Evolutionary conservation across 768 basidiomycete genomes (phyloP).

Genomic region (Tricholoma flavovirens): DNA sequence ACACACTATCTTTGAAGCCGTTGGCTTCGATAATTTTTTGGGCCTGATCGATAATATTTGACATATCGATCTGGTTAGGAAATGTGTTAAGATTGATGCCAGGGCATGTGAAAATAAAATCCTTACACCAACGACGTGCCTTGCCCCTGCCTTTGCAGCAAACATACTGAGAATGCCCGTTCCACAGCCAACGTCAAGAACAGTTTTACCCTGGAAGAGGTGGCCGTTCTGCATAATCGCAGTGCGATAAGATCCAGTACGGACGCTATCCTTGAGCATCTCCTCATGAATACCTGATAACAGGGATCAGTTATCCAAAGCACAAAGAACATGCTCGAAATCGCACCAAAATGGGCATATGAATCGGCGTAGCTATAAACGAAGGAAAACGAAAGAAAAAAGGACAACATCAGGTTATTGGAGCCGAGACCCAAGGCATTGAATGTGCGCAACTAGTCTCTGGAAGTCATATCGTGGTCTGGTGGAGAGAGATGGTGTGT

Average conservation of each 20-base stretch:
- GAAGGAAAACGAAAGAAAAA: slow-evolving; percentile 22
- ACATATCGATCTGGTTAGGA: slow-evolving; percentile 88
- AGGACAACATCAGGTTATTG: slow-evolving; percentile 35
- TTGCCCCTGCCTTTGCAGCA: slow-evolving; percentile 92
- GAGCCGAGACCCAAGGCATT: slow-evolving; percentile 15
- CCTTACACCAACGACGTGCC: slow-evolving; percentile 87
- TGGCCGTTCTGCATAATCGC: slow-evolving; percentile 94
- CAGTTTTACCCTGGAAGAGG: slow-evolving; percentile 94
- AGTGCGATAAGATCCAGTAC: slow-evolving; percentile 90
- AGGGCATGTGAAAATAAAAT: slow-evolving; percentile 1
- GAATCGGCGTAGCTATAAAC: slow-evolving; percentile 83
- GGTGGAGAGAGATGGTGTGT: slow-evolving; percentile 16
- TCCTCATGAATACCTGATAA: slow-evolving; percentile 91
- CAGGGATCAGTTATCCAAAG: neutral
- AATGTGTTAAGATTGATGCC: slow-evolving; percentile 8
- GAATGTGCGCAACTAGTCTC: slow-evolving; percentile 72
- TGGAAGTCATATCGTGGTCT: slow-evolving; percentile 67
- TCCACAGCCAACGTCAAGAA: slow-evolving; percentile 97
- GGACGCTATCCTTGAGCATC: slow-evolving; percentile 96
- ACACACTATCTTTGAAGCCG: slow-evolving; percentile 89
- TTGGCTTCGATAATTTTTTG: slow-evolving; percentile 95
- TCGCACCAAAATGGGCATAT: slow-evolving; percentile 88
- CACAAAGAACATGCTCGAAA: neutral
- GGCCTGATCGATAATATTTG: slow-evolving; percentile 99
- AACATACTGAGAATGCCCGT: slow-evolving; percentile 99